Conservation (phyloP, 306 rosid species). For the Glycine latifolia region DNA sequence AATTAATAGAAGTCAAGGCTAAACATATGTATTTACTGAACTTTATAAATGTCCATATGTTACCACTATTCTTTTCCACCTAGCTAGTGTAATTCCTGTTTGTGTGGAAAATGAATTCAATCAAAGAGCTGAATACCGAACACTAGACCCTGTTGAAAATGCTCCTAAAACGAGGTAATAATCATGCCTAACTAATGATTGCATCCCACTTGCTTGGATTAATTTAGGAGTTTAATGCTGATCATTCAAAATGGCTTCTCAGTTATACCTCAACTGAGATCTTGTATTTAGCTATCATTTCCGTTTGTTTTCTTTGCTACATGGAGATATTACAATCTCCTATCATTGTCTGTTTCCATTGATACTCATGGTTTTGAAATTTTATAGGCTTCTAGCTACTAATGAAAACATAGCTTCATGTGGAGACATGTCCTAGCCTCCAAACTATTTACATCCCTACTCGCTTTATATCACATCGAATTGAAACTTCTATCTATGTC, state of each 20-base stretch:
- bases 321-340: constrained; percentile 24
- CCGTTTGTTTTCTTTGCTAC: constrained; percentile 45
- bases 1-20: constrained; percentile 45
- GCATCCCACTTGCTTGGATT: constrained; percentile 41
- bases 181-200: constrained; percentile 53
- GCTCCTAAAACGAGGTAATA: constrained; percentile 51
- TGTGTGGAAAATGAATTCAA: constrained; percentile 23
- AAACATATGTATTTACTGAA: constrained; percentile 29
- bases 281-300: constrained; percentile 53
- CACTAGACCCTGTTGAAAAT: constrained; percentile 42
- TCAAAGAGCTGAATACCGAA: constrained; percentile 15
- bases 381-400: constrained; percentile 50
- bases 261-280: constrained; percentile 13
- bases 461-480: constrained; percentile 38
- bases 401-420: constrained; percentile 49
- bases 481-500: constrained; percentile 51
- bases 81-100: constrained; percentile 13
- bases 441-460: not conserved
- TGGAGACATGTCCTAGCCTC: constrained; percentile 14
- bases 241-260: constrained; percentile 17
- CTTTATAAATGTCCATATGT: constrained; percentile 47
- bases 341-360: constrained; percentile 37
- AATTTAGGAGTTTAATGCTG: constrained; percentile 44
- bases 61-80: constrained; percentile 38
- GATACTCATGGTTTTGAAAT: constrained; percentile 42